Evolutionary conservation across 441 rosid species (phyloP).

Genomic region (Rhodomyrtus psidioides): DNA sequence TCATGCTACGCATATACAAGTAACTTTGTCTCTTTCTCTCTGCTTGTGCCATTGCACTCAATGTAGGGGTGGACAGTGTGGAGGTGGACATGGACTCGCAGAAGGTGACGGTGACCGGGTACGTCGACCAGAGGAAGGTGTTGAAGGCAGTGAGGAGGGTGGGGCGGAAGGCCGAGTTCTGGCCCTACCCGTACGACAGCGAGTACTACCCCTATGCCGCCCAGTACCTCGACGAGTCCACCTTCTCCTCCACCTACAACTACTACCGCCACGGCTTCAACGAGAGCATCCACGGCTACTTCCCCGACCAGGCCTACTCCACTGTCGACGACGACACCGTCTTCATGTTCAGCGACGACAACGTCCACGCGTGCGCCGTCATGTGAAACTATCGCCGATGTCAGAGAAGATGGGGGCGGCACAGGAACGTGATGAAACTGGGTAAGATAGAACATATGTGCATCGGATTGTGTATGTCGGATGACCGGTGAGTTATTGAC

Average conservation of each 20-base stretch:
- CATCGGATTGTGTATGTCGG: not conserved
- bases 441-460: not conserved
- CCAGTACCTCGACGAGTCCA: slow-evolving; percentile 39
- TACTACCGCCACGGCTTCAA: slow-evolving; percentile 51
- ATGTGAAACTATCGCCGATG: slow-evolving; percentile 17
- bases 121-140: slow-evolving; percentile 58
- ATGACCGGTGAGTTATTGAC: not conserved
- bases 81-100: slow-evolving; percentile 69
- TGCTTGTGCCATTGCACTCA: not conserved
- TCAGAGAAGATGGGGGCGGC: not conserved
- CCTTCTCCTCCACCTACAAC: slow-evolving; percentile 36
- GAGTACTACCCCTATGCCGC: slow-evolving; percentile 59
- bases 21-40: not conserved
- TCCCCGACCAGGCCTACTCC: slow-evolving; percentile 41
- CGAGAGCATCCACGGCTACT: slow-evolving; percentile 47
- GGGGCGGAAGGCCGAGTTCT: slow-evolving; percentile 63
- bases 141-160: slow-evolving; percentile 64
- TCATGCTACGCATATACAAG: not conserved
- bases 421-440: accelerated
- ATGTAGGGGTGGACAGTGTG: slow-evolving; percentile 57
- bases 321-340: slow-evolving; percentile 50
- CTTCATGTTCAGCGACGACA: slow-evolving; percentile 84
- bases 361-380: slow-evolving; percentile 50
- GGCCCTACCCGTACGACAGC: slow-evolving; percentile 72
- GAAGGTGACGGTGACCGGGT: slow-evolving; percentile 73